Evolutionary conservation across 2,329 filamentous ascomycete species (phyloP).

Genomic region (Aspergillus quadricinctus): DNA sequence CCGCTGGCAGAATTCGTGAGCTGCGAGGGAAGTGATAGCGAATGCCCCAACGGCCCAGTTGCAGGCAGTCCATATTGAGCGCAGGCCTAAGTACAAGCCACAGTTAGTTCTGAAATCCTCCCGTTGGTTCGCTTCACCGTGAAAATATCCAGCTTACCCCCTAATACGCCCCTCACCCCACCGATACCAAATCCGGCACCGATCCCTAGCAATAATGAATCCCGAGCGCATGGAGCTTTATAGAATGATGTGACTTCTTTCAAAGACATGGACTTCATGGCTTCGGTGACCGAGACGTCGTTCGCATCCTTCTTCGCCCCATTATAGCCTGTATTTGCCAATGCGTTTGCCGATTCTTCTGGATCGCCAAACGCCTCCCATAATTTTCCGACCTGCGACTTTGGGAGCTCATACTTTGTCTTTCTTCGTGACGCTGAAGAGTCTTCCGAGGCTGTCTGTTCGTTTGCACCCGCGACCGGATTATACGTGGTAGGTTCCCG

Average conservation of each 20-base stretch:
- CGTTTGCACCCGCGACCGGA: slow-evolving; percentile 9
- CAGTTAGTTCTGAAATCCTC: slow-evolving; percentile 2
- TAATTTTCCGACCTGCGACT: slow-evolving; percentile 45
- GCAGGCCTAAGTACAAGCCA: slow-evolving; percentile 35
- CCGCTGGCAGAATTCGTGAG: slow-evolving; percentile 82
- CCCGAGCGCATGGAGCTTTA: slow-evolving; percentile 76
- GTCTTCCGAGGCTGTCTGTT: slow-evolving; percentile 14
- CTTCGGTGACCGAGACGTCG: slow-evolving; percentile 39
- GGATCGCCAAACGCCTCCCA: slow-evolving; percentile 47
- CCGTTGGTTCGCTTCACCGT: background rate
- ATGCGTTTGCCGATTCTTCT: slow-evolving; percentile 49
- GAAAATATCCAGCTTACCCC: slow-evolving; percentile 51
- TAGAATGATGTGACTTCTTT: slow-evolving; percentile 59
- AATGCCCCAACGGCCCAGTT: slow-evolving; percentile 86
- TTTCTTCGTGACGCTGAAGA: slow-evolving; percentile 23
- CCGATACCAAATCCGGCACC: slow-evolving; percentile 72
- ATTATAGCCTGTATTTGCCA: slow-evolving; percentile 55
- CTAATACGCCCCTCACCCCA: slow-evolving; percentile 66
- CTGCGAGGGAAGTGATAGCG: slow-evolving; percentile 61
- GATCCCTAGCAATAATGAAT: slow-evolving; percentile 80
- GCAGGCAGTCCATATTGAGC: slow-evolving; percentile 61
- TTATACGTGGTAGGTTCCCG: slow-evolving; percentile 21
- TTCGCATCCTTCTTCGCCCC: slow-evolving; percentile 55
- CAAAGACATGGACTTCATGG: slow-evolving; percentile 45
- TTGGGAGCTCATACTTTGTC: slow-evolving; percentile 40